Percentiles rank a stretch among this genome's conserved stretches.
Evolutionary conservation across 2,329 filamentous ascomycete genomes (phyloP).

Genomic region (Metarhizium rileyi): DNA sequence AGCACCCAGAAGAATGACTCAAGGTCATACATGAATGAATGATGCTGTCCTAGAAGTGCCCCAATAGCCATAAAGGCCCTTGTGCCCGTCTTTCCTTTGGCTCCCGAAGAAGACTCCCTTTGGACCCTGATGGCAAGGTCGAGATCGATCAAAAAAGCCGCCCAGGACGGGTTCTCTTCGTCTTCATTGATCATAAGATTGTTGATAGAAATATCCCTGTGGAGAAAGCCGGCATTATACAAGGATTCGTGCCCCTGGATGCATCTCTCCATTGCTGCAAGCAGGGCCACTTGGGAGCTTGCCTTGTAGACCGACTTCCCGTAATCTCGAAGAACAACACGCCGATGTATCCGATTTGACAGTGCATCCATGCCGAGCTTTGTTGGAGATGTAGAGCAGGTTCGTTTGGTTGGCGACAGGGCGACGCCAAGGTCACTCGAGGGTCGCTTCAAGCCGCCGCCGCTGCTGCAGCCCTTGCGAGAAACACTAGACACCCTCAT

Average conservation of each 20-base stretch:
- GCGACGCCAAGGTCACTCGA: conserved; percentile 17
- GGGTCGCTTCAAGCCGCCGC: conserved; percentile 14
- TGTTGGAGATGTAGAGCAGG: conserved; percentile 18
- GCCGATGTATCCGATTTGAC: conserved; percentile 28
- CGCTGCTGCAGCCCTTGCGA: not conserved
- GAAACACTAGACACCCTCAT: too few relatives aligned
- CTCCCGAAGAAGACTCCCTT: conserved; percentile 23
- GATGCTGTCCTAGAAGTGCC: conserved; percentile 28
- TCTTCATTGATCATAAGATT: conserved; percentile 40
- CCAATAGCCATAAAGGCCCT: conserved; percentile 37
- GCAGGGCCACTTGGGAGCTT: conserved; percentile 24
- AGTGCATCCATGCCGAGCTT: conserved; percentile 12
- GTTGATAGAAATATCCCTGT: conserved; percentile 33
- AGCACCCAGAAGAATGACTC: conserved; percentile 40
- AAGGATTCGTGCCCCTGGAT: conserved; percentile 30
- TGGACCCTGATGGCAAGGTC: conserved; percentile 25
- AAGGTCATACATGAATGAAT: conserved; percentile 37
- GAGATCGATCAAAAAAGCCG: conserved; percentile 33
- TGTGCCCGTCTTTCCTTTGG: conserved; percentile 32
- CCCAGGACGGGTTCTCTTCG: conserved; percentile 25
- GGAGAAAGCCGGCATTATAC: conserved; percentile 25
- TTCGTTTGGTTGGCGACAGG: conserved; percentile 21
- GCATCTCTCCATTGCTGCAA: conserved; percentile 26
- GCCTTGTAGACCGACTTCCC: conserved; percentile 31
- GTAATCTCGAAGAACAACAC: conserved; percentile 30